phyloP scores from a whole-genome alignment of 257 asterid species.

The Solanum arcanum region DNA sequence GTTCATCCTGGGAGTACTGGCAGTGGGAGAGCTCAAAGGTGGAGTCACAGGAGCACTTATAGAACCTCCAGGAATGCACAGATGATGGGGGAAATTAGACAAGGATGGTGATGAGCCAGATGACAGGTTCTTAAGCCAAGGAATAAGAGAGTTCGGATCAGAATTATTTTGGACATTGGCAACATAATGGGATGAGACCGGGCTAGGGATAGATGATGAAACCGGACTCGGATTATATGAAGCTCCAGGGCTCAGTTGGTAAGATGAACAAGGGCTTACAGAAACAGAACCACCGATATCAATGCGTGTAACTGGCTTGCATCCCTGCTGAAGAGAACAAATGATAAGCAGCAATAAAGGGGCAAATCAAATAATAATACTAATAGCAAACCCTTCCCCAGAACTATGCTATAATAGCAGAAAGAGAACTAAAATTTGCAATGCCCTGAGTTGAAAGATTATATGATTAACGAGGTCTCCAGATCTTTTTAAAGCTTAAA shows the following conservation, averaged over 20 bases:
- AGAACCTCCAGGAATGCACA: constrained; percentile 76
- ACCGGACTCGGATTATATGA: constrained; percentile 85
- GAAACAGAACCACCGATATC: constrained; percentile 56
- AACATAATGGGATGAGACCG: constrained; percentile 41
- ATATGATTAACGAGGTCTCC: not conserved
- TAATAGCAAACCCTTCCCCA: not conserved
- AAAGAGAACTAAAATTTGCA: not conserved
- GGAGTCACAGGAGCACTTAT: constrained; percentile 98
- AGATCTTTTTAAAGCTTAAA: not conserved
- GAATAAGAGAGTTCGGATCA: constrained; percentile 85
- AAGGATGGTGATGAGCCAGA: constrained; percentile 54
- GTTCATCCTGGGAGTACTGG: constrained; percentile 68
- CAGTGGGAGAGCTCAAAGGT: constrained; percentile 87
- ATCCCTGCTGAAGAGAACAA: constrained; percentile 46
- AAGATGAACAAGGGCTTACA: constrained; percentile 72
- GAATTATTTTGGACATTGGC: constrained; percentile 29
- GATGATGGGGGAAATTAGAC: constrained; percentile 64
- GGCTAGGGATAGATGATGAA: constrained; percentile 80
- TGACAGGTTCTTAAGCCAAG: constrained; percentile 89
- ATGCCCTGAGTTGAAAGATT: not conserved
- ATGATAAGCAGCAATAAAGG: not conserved
- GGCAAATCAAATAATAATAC: not conserved
- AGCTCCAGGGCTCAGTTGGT: constrained; percentile 77
- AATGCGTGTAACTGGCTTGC: constrained; percentile 68
- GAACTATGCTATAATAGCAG: not conserved